Conservation (phyloP, 345 rosid species). For the Xanthoceras sorbifolium region DNA sequence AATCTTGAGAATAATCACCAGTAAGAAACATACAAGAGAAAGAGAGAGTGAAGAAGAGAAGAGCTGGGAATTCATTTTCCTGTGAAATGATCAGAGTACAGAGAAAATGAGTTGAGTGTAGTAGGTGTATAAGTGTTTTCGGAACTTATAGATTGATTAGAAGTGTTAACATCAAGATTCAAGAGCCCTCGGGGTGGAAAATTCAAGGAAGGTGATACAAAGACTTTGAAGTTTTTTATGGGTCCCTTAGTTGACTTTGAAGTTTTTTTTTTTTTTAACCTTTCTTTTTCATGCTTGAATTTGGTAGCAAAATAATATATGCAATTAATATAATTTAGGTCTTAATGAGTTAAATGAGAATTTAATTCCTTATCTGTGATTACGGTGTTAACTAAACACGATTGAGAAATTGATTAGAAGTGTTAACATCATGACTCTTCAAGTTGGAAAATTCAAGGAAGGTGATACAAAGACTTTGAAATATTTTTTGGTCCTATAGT, state of each 20-base stretch:
- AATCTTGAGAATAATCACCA: not conserved
- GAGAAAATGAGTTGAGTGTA: not conserved
- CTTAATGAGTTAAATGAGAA: too few relatives aligned
- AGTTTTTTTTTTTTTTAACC: not conserved
- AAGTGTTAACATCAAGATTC: not conserved
- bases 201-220: not conserved
- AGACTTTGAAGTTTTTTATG: constrained; percentile 3
- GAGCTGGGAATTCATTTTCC: not conserved
- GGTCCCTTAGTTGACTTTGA: not conserved
- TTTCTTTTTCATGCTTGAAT: not conserved
- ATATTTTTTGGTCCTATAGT: not conserved
- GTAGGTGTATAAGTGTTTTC: too few relatives aligned
- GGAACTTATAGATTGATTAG: not conserved
- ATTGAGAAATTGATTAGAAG: not conserved
- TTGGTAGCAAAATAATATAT: too few relatives aligned
- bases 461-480: not conserved
- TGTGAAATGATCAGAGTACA: not conserved
- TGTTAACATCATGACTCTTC: not conserved
- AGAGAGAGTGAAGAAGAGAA: not conserved
- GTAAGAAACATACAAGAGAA: not conserved
- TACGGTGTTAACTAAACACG: too few relatives aligned
- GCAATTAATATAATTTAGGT: too few relatives aligned
- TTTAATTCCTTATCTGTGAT: too few relatives aligned
- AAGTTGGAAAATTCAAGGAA: not conserved
- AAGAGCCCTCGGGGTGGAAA: not conserved